phyloP scores from a whole-genome alignment of 176 grass and related monocot genomes.

The Thalia dealbata region DNA sequence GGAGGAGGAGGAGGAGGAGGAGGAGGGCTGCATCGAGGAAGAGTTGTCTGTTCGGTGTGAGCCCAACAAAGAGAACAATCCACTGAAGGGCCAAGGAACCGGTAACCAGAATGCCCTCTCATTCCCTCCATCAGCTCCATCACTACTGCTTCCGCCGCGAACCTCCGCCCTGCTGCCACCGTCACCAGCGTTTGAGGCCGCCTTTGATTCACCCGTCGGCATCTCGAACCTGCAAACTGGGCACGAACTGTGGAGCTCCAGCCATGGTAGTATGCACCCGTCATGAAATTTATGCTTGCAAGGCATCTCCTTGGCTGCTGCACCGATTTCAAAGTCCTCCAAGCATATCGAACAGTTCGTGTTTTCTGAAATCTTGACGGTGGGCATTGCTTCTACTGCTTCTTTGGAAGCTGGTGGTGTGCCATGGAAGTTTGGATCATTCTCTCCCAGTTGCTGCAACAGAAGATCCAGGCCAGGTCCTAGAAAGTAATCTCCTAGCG shows the following conservation, averaged over 20 bases:
- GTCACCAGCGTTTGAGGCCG: conserved; percentile 20
- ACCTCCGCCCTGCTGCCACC: conserved; percentile 11
- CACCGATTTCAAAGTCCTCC: conserved; percentile 54
- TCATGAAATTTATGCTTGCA: conserved; percentile 76
- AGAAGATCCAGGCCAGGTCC: conserved; percentile 67
- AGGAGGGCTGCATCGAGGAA: conserved; percentile 25
- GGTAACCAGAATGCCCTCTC: conserved; percentile 44
- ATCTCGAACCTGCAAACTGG: conserved; percentile 74
- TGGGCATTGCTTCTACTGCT: conserved; percentile 59
- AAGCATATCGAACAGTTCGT: conserved; percentile 65
- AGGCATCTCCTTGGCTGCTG: conserved; percentile 63
- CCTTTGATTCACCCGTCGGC: conserved; percentile 43
- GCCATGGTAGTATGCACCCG: conserved; percentile 69
- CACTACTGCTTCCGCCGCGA: background rate
- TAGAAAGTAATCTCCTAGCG: conserved; percentile 49
- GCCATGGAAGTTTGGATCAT: conserved; percentile 40
- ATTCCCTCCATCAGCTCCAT: background rate
- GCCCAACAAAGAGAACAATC: conserved; percentile 38
- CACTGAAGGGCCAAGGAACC: conserved; percentile 34
- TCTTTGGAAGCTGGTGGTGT: conserved; percentile 60
- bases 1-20: conserved; percentile 13
- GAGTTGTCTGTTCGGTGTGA: conserved; percentile 22
- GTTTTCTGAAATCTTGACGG: conserved; percentile 30
- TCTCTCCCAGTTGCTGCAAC: conserved; percentile 62
- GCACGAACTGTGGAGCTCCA: conserved; percentile 78